These are phyloP conservation scores for Moricandia moricandioides DNA, from an alignment of 345 rosid genomes.

Conservation along the genomic window DNA sequence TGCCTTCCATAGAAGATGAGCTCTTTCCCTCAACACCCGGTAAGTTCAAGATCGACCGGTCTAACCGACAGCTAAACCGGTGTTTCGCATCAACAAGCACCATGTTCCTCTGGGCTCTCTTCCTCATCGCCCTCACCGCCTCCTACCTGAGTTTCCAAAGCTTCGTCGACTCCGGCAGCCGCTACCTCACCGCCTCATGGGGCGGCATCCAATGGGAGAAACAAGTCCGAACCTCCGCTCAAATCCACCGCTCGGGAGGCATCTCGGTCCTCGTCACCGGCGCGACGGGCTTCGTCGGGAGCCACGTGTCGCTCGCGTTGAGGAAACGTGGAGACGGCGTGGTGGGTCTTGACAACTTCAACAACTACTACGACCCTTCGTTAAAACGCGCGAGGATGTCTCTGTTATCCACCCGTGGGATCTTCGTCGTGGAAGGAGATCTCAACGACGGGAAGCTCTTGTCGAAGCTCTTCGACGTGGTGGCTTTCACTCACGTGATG, in stretches of 20 bases:
- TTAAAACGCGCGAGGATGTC: slow-evolving; percentile 51
- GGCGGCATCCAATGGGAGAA: slow-evolving; percentile 84
- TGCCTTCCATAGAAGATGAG: slow-evolving; percentile 77
- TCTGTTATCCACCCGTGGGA: slow-evolving; percentile 41
- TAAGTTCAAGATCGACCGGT: slow-evolving; percentile 76
- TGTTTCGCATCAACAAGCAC: slow-evolving; percentile 84
- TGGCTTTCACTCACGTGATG: slow-evolving; percentile 80
- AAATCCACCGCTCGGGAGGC: slow-evolving; percentile 61
- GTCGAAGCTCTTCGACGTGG: slow-evolving; percentile 65
- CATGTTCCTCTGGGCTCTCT: slow-evolving; percentile 88
- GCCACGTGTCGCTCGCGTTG: slow-evolving; percentile 63
- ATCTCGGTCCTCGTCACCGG: slow-evolving; percentile 78
- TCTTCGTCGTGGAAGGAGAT: slow-evolving; percentile 67
- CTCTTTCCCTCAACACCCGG: slow-evolving; percentile 89
- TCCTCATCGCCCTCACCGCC: slow-evolving; percentile 84
- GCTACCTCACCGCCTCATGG: slow-evolving; percentile 57
- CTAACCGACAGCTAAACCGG: slow-evolving; percentile 68
- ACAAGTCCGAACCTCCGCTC: slow-evolving; percentile 60
- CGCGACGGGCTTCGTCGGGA: slow-evolving; percentile 79
- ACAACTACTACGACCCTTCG: slow-evolving; percentile 71
- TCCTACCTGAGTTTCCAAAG: slow-evolving; percentile 78
- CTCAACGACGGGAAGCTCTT: slow-evolving; percentile 59
- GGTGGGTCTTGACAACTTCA: slow-evolving; percentile 73
- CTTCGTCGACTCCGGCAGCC: slow-evolving; percentile 73
- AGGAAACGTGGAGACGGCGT: slow-evolving; percentile 79